Percentiles rank a stretch among this genome's conserved stretches.
Conservation (phyloP, 2,329 filamentous ascomycete species). For the Epichloe elymi region DNA sequence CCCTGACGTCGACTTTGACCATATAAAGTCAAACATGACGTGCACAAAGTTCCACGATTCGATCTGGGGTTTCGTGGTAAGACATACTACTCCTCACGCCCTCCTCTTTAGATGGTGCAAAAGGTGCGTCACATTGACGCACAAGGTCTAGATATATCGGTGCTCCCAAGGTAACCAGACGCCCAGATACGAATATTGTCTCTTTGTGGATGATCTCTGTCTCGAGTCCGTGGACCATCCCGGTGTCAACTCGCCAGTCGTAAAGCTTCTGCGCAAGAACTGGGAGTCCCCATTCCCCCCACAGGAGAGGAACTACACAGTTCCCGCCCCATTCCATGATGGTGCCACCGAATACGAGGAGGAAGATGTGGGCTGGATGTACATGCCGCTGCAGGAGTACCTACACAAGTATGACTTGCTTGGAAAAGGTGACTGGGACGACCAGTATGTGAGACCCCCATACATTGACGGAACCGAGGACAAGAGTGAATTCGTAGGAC, state of each 20-base stretch:
- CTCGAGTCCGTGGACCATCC: not conserved
- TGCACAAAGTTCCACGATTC: not conserved
- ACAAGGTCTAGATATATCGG: not conserved
- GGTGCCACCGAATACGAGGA: not conserved
- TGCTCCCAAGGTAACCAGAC: not conserved
- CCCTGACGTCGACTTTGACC: not conserved
- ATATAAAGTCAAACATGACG: not conserved
- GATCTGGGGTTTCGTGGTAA: constrained; percentile 1
- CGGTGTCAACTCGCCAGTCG: not conserved
- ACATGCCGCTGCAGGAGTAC: not conserved
- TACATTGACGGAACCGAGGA: not conserved
- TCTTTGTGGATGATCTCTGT: not conserved
- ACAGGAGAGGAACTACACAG: not conserved
- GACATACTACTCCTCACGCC: not conserved
- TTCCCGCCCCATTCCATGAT: not conserved
- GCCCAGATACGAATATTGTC: constrained; percentile 2
- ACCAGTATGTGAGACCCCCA: not conserved
- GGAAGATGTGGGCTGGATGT: constrained; percentile 1
- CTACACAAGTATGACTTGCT: not conserved
- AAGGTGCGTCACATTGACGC: not conserved
- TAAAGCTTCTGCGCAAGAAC: not conserved
- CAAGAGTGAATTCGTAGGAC: not conserved
- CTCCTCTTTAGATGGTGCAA: not conserved
- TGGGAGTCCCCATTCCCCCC: not conserved
- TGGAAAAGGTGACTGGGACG: not conserved